Evolutionary conservation across 495 filamentous ascomycete species (phyloP), one percentile per base, ranked within the genome.

Genomic region (Ascodesmis nigricans): DNA sequence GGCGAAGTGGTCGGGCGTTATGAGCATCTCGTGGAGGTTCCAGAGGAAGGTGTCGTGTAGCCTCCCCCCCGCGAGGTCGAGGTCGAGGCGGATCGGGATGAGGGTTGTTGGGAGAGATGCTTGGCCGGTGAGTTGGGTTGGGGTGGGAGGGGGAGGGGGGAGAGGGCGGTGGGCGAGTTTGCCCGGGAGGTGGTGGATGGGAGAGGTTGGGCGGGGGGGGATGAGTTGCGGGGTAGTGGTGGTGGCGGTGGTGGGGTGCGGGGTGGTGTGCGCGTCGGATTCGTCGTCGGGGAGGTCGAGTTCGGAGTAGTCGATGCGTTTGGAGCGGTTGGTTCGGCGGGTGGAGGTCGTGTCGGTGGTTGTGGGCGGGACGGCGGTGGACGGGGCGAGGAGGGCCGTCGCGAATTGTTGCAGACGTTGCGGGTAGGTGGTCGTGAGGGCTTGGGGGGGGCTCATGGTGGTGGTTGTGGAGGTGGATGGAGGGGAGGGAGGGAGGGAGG

Each of bases 231-330:
- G 19, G 33, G 29, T 13, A 28, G 31, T 23, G 13, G n/a, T 10
- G 30, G 19, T 17, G 31, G 30, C 11, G 26, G 36, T 29, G 13
- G 28, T 21, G 14, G 14, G 1, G 21, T n/a, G n/a, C n/a, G 35
- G 6, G 26, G 10, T 1, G 18, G 24, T 18, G 9, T 23, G 35
- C 26, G 18, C 35, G 25, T 37, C 25, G 26, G 13, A 21, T 9
- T 37, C 35, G 23, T 87, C 75, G 54, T 97, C 82, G 35, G 93
- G 87, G 45, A 67, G 91, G 11, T 78, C 83, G 47, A 93, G 81
- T 53, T 99, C 87, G 19, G 87, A 83, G 47, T 99, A 99, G 54
- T 92, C 95, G 49, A 93, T 83, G 28, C 81, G 78, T 24, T 78
- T 80, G 2, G 87, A 90, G 52, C 87, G 77, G 58, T 99, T 99